Evolutionary conservation across 192 early-diverging fungal species (phyloP).

Genomic region (Backusella morwellensis): DNA sequence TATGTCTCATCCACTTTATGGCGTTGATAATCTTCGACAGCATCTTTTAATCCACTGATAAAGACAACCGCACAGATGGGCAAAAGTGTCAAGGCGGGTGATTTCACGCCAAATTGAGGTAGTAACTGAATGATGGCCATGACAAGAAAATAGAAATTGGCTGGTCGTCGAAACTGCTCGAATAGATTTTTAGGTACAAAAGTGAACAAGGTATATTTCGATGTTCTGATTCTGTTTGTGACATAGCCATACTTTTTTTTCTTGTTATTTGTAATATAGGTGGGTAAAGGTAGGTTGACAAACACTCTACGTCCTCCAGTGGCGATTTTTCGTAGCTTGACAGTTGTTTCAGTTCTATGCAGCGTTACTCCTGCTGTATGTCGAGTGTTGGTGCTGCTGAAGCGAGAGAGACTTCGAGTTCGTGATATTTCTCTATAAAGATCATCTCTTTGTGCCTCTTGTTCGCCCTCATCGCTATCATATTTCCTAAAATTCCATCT

Average conservation of each 20-base stretch:
- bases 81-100: slow-evolving; percentile 73
- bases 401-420: not conserved
- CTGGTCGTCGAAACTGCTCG: slow-evolving; percentile 82
- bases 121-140: slow-evolving; percentile 82
- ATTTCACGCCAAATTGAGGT: slow-evolving; percentile 77
- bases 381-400: not conserved
- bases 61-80: slow-evolving; percentile 80
- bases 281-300: slow-evolving; percentile 63
- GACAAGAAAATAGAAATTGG: slow-evolving; percentile 86
- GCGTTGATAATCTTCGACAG: slow-evolving; percentile 83
- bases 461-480: not conserved
- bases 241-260: slow-evolving; percentile 53
- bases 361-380: not conserved
- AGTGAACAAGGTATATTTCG: slow-evolving; percentile 79
- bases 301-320: slow-evolving; percentile 56
- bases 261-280: slow-evolving; percentile 43
- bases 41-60: slow-evolving; percentile 85
- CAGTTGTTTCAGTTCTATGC: slow-evolving; percentile 40
- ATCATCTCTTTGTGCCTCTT: not conserved
- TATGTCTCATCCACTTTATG: slow-evolving; percentile 84
- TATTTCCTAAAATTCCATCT: not conserved
- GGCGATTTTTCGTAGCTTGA: slow-evolving; percentile 43
- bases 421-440: slow-evolving; percentile 6
- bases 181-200: slow-evolving; percentile 92
- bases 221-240: slow-evolving; percentile 80